A percentile compares a stretch with the other conserved stretches of the same genome.
phyloP scores from a whole-genome alignment of 73 alveolate genomes.

The Symbiodinium pilosum region DNA sequence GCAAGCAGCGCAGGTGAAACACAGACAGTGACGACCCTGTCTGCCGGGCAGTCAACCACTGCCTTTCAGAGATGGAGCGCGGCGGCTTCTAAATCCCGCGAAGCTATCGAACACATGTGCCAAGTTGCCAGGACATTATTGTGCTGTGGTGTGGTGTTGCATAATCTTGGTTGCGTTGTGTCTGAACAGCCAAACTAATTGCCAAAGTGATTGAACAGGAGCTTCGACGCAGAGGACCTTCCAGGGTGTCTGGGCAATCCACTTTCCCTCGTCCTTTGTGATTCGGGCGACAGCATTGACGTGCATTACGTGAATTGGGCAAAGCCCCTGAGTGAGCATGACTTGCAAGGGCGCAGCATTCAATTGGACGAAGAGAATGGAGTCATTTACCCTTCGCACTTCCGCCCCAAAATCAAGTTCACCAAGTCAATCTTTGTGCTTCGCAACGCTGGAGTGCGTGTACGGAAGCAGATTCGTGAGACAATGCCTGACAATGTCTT shows the following conservation, averaged over 20 bases:
- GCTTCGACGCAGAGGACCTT: background rate
- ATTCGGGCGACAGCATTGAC: background rate
- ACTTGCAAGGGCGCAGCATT: background rate
- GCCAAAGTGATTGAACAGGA: background rate
- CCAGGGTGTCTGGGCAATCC: background rate
- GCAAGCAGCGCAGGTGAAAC: too few relatives aligned
- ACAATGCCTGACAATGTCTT: background rate
- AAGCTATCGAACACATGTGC: too few relatives aligned
- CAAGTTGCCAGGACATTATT: too few relatives aligned
- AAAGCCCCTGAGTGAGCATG: background rate
- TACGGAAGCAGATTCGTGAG: background rate
- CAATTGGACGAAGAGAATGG: background rate
- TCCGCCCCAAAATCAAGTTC: background rate
- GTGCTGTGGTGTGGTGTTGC: too few relatives aligned
- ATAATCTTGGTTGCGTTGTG: too few relatives aligned
- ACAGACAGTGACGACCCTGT: too few relatives aligned
- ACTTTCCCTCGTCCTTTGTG: background rate
- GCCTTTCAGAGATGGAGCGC: too few relatives aligned
- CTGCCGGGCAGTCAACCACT: too few relatives aligned
- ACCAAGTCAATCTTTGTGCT: background rate
- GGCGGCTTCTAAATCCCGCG: too few relatives aligned
- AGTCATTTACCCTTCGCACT: constrained; percentile 25
- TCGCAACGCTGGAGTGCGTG: background rate
- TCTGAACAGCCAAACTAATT: background rate
- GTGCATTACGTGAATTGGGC: constrained; percentile 4